Conservation (phyloP, 1,139 yeast species). For the Zygosaccharomyces sapae region DNA sequence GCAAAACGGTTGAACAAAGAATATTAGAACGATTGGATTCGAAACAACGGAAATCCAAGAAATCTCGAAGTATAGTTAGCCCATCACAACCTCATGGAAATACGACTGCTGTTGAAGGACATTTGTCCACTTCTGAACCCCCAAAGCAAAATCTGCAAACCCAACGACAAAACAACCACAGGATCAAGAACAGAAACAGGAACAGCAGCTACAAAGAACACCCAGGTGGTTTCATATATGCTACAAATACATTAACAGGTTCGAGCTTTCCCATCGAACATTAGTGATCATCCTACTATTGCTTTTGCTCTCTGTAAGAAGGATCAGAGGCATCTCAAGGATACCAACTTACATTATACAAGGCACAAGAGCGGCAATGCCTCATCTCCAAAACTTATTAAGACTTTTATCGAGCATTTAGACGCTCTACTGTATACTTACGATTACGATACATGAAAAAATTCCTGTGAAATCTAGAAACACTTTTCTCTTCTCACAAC, state of each 20-base stretch:
- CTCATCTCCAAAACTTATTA: conserved; percentile 11
- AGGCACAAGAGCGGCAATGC: conserved; percentile 4
- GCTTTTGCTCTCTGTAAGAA: conserved; percentile 12
- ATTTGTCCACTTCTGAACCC: background rate
- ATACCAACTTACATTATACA: conserved; percentile 4
- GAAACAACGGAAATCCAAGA: conserved; percentile 9
- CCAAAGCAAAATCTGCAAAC: too few species aligned
- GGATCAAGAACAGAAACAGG: background rate
- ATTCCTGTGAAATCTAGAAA: background rate
- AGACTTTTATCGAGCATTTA: conserved; percentile 16
- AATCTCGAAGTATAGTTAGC: background rate
- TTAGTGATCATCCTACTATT: conserved; percentile 9
- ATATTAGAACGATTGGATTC: conserved; percentile 10
- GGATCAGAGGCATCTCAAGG: conserved; percentile 6
- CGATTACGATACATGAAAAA: background rate
- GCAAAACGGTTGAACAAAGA: conserved; percentile 10
- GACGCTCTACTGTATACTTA: background rate
- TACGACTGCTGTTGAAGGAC: background rate
- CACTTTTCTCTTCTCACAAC: too few species aligned
- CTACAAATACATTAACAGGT: conserved; percentile 8
- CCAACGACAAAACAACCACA: too few species aligned
- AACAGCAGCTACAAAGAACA: conserved; percentile 2
- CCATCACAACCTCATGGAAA: background rate
- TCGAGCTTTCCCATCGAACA: conserved; percentile 9
- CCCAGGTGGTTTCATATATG: conserved; percentile 7